Conservation (phyloP, 73 alveolate species). For the Uronychia setigera region DNA sequence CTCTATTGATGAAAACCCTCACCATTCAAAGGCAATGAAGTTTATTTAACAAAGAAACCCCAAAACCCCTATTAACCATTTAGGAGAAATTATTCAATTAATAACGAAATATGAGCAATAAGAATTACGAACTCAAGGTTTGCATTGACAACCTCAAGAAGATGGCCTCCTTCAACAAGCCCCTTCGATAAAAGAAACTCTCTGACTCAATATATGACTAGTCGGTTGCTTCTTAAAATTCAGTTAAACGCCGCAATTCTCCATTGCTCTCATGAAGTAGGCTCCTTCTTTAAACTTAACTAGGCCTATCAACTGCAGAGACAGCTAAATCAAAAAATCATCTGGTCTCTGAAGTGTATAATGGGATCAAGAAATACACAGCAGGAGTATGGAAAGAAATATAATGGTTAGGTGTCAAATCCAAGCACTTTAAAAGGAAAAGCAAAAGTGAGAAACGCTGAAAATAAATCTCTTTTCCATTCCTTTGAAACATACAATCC, state of each 20-base stretch:
- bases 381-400: neutral
- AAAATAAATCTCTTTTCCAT: neutral
- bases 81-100: no score
- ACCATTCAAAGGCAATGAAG: no score
- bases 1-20: no score
- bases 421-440: neutral
- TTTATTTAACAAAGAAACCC: no score
- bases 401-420: neutral
- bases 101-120: no score
- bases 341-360: neutral
- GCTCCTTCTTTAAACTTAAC: neutral
- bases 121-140: no score
- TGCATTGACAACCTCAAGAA: no score
- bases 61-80: no score
- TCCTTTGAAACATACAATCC: neutral
- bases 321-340: neutral
- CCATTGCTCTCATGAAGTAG: neutral
- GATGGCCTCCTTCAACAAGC: no score
- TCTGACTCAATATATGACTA: neutral
- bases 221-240: neutral
- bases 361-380: neutral
- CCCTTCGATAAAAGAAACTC: neutral
- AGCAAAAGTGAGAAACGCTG: neutral
- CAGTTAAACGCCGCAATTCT: neutral
- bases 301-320: neutral